Percentiles rank a stretch among this genome's conserved stretches.
Evolutionary conservation across 2,329 filamentous ascomycete species (phyloP).

Genomic region (Verticillium nubilum): DNA sequence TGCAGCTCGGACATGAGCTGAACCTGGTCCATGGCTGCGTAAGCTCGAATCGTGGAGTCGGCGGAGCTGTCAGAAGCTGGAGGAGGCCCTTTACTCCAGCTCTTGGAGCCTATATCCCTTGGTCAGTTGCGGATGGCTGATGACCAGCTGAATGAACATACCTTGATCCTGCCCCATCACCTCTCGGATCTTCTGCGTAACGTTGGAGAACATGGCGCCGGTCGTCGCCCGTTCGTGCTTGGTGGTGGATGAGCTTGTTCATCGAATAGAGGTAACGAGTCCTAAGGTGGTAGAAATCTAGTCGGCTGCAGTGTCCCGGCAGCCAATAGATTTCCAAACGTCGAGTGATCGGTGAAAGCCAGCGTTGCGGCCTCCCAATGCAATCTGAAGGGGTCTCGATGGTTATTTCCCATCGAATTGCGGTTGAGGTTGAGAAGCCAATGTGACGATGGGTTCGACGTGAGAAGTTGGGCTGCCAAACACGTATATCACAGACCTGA

Average conservation of each 20-base stretch:
- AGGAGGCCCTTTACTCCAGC: not conserved
- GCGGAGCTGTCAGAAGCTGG: not conserved
- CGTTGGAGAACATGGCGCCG: not conserved
- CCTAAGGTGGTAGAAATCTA: not conserved
- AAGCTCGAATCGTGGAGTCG: conserved; percentile 14
- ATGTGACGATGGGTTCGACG: not conserved
- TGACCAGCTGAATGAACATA: not conserved
- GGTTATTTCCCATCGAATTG: not conserved
- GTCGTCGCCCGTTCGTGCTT: not conserved
- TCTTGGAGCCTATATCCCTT: not conserved
- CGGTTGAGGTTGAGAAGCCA: not conserved
- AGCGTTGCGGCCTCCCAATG: not conserved
- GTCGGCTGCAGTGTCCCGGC: not conserved
- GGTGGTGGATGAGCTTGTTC: not conserved
- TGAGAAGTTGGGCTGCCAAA: not conserved
- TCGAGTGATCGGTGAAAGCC: not conserved
- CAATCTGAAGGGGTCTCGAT: not conserved
- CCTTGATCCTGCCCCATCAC: not conserved
- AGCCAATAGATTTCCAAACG: not conserved
- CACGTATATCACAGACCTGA: not conserved
- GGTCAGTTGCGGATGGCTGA: not conserved
- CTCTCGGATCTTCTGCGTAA: not conserved
- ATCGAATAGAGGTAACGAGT: not conserved
- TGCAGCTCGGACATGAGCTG: conserved; percentile 14
- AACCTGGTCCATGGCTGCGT: conserved; percentile 13